phyloP scores from a whole-genome alignment of 768 basidiomycete species.

The Kwoniella sp. region DNA sequence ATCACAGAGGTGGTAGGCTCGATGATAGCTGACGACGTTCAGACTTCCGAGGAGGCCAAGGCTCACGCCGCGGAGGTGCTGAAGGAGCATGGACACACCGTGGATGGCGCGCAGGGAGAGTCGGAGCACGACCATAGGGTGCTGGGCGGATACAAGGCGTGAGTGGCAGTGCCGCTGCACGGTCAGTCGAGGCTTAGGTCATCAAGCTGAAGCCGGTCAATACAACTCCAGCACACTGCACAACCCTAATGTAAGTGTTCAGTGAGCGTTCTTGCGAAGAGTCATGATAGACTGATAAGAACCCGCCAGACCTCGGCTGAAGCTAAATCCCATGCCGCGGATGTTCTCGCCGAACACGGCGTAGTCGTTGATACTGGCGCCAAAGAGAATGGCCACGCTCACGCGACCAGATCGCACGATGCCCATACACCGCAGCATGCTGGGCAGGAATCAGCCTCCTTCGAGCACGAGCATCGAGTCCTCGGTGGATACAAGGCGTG shows the following conservation, averaged over 20 bases:
- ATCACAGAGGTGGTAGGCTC: too few relatives aligned
- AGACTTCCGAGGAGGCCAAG: slow-evolving; percentile 24
- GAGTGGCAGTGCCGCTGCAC: slow-evolving; percentile 4
- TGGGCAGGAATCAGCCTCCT: too few relatives aligned
- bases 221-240: too few relatives aligned
- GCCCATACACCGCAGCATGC: background rate
- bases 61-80: slow-evolving; percentile 16
- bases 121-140: slow-evolving; percentile 12
- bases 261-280: too few relatives aligned
- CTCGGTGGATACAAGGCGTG: slow-evolving; percentile 30
- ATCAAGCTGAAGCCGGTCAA: too few relatives aligned
- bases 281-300: too few relatives aligned
- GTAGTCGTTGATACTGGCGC: too few relatives aligned
- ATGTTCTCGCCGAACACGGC: slow-evolving; percentile 13
- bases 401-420: too few relatives aligned
- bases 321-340: slow-evolving; percentile 19
- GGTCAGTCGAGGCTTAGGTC: too few relatives aligned
- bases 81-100: slow-evolving; percentile 4
- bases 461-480: slow-evolving; percentile 14
- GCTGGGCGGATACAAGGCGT: slow-evolving; percentile 28
- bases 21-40: too few relatives aligned
- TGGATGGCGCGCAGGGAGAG: slow-evolving; percentile 1
- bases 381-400: too few relatives aligned
- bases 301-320: slow-evolving; percentile 21
- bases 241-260: too few relatives aligned